phyloP scores from a whole-genome alignment of 495 filamentous ascomycete genomes.

The Podospora appendiculata region DNA sequence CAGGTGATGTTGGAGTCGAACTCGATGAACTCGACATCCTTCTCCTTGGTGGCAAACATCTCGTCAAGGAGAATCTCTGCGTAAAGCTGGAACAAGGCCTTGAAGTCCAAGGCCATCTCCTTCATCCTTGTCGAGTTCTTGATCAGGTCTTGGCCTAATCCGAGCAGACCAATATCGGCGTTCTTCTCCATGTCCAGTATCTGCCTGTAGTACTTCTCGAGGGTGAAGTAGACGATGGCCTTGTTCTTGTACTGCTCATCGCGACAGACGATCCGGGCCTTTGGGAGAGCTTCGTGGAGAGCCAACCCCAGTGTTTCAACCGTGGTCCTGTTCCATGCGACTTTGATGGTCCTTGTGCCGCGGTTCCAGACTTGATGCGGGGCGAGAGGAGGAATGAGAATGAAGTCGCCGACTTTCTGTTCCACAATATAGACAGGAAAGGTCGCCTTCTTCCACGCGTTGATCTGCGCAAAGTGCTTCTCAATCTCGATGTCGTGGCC shows the following conservation, averaged over 20 bases:
- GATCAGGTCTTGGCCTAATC: conserved; percentile 36
- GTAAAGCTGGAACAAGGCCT: conserved; percentile 65
- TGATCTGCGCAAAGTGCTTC: conserved; percentile 88
- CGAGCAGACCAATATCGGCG: conserved; percentile 29
- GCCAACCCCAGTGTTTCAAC: conserved; percentile 83
- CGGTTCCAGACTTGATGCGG: conserved; percentile 98
- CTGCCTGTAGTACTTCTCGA: conserved; percentile 65
- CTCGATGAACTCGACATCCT: conserved; percentile 58
- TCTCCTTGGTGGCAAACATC: conserved; percentile 63
- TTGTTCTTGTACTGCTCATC: conserved; percentile 99
- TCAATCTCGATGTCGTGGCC: conserved; percentile 96
- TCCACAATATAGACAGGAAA: conserved; percentile 91
- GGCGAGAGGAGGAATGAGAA: conserved; percentile 91
- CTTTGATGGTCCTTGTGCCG: conserved; percentile 90
- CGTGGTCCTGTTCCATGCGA: conserved; percentile 96
- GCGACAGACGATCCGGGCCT: conserved; percentile 86
- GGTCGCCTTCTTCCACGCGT: conserved; percentile 85
- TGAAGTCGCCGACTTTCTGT: conserved; percentile 87
- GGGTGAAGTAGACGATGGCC: conserved; percentile 79
- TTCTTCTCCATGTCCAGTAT: conserved; percentile 47
- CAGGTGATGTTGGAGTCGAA: conserved; percentile 90
- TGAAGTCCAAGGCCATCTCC: conserved; percentile 70
- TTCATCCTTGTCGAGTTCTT: conserved; percentile 50
- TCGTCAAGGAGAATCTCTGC: conserved; percentile 75
- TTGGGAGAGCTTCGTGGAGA: conserved; percentile 75